phyloP scores from a whole-genome alignment of 2,329 filamentous ascomycete genomes.

The Daldinia sp. region DNA sequence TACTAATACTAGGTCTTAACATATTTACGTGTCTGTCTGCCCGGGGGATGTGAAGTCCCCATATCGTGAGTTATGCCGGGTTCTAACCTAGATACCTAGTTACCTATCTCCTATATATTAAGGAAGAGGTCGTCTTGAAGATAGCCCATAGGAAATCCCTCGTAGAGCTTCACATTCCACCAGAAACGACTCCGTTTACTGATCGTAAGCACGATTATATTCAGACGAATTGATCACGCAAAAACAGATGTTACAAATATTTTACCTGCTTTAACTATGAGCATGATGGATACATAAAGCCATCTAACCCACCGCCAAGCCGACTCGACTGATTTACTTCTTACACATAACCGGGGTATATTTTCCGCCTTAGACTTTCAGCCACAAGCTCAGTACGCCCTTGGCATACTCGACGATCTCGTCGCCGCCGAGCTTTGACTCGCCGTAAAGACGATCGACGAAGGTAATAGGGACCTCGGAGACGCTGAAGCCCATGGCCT shows the following conservation, averaged over 20 bases:
- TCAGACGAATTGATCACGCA: not conserved
- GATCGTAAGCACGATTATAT: not conserved
- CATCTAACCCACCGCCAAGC: conserved; percentile 42
- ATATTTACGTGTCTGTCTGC: not conserved
- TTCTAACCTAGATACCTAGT: not conserved
- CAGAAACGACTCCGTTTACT: not conserved
- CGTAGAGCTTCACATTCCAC: not conserved
- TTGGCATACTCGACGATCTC: conserved; percentile 98
- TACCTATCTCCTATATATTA: too few relatives aligned
- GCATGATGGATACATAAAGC: conserved; percentile 37
- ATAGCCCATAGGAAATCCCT: not conserved
- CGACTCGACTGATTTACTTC: conserved; percentile 16
- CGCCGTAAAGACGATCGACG: conserved; percentile 93
- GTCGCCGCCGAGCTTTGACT: conserved; percentile 91
- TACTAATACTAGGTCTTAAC: not conserved
- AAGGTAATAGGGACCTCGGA: conserved; percentile 97
- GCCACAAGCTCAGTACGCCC: conserved; percentile 79
- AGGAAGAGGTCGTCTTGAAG: not conserved
- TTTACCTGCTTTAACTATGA: conserved; percentile 37
- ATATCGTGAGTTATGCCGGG: not conserved
- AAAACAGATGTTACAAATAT: conserved; percentile 14
- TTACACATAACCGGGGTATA: conserved; percentile 13
- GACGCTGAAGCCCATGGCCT: conserved; percentile 93
- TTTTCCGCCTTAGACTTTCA: conserved; percentile 67
- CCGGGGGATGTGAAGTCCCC: not conserved